These are phyloP conservation scores for Podaxis mareebaensis DNA, from an alignment of 768 basidiomycete genomes.

Conservation along the genomic window DNA sequence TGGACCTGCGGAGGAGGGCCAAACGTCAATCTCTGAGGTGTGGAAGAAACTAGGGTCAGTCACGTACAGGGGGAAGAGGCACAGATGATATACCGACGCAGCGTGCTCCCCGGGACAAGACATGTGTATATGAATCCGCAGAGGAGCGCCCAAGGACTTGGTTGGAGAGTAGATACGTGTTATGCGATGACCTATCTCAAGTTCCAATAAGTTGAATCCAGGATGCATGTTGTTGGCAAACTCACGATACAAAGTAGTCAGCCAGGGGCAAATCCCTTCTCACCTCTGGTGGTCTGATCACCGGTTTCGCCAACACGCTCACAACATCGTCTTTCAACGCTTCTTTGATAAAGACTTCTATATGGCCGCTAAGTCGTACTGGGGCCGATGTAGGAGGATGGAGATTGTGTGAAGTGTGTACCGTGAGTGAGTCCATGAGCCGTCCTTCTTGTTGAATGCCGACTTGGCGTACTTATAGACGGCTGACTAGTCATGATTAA, in stretches of 20 bases:
- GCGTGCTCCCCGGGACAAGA: constrained; percentile 49
- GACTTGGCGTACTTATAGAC: neutral
- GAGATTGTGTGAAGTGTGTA: constrained; percentile 36
- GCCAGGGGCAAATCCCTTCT: constrained; percentile 50
- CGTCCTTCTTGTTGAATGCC: constrained; percentile 16
- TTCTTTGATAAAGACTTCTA: constrained; percentile 35
- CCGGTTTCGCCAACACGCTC: constrained; percentile 36
- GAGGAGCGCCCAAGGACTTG: constrained; percentile 59
- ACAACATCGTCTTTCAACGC: constrained; percentile 37
- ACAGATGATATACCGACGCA: constrained; percentile 43
- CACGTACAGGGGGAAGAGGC: neutral
- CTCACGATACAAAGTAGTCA: constrained; percentile 59
- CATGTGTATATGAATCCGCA: constrained; percentile 53
- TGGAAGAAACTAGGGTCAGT: too few relatives aligned
- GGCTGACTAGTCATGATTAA: too few relatives aligned
- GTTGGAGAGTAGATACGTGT: constrained; percentile 62
- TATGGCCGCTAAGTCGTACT: constrained; percentile 36
- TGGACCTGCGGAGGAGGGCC: constrained; percentile 54
- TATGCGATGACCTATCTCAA: constrained; percentile 55
- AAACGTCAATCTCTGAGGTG: constrained; percentile 59
- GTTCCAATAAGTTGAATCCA: neutral
- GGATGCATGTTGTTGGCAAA: constrained; percentile 16
- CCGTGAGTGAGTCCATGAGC: constrained; percentile 27
- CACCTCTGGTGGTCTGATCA: constrained; percentile 33
- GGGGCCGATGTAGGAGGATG: constrained; percentile 23